phyloP scores from a whole-genome alignment of 208 protist genomes.

The Acanthamoeba lenticulata region DNA sequence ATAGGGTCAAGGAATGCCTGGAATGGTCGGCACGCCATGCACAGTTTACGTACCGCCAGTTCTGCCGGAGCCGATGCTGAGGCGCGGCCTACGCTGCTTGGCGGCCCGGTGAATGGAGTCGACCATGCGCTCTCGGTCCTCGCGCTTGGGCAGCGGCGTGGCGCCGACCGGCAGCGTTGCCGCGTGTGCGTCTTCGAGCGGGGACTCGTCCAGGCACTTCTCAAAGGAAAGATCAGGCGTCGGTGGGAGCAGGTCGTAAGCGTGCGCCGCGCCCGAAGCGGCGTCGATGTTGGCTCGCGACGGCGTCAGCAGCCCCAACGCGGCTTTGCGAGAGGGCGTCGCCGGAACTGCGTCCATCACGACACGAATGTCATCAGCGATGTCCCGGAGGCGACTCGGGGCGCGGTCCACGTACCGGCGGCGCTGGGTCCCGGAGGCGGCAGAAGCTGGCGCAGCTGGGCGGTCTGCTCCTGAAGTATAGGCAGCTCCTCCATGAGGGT shows the following conservation, averaged over 20 bases:
- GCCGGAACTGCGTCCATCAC: neutral
- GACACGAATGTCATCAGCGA: neutral
- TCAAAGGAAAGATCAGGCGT: neutral
- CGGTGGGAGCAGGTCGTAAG: neutral
- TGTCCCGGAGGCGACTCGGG: no score
- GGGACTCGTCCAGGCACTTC: neutral
- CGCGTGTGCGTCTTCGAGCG: neutral
- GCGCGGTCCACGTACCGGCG: neutral
- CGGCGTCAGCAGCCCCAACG: neutral
- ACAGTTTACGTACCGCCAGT: neutral
- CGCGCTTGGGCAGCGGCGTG: neutral
- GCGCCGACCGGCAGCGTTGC: neutral
- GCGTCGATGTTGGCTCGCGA: neutral
- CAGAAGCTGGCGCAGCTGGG: neutral
- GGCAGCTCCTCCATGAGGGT: neutral
- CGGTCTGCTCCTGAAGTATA: neutral
- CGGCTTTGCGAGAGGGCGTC: neutral
- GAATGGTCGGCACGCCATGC: neutral
- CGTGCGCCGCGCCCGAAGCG: neutral
- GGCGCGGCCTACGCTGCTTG: constrained; percentile 20
- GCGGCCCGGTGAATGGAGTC: neutral
- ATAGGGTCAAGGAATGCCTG: neutral
- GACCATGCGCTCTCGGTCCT: constrained; percentile 24
- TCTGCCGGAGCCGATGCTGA: constrained; percentile 3
- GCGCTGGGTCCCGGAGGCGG: neutral